phyloP scores from a whole-genome alignment of 2,329 filamentous ascomycete genomes.

The Trichoderma koningiopsis region DNA sequence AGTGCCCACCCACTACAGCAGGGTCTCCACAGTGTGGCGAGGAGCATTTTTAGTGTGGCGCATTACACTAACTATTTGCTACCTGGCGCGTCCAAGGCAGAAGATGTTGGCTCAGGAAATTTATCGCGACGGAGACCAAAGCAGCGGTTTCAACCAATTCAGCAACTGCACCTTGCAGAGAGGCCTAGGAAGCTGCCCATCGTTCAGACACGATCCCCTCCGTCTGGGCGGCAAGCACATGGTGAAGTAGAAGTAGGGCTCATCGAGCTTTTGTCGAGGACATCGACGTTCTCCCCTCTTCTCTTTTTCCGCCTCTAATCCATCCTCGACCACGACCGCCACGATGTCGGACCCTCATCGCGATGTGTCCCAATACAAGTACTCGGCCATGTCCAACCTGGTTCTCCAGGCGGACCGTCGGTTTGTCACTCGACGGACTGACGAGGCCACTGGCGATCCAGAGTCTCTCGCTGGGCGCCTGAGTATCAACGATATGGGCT shows the following conservation, averaged over 20 bases:
- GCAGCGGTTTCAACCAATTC: slow-evolving; percentile 28
- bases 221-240: slow-evolving; percentile 36
- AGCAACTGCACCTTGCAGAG: slow-evolving; percentile 32
- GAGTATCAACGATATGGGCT: slow-evolving; percentile 93
- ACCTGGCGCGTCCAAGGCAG: slow-evolving; percentile 26
- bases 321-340: slow-evolving; percentile 28
- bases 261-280: slow-evolving; percentile 43
- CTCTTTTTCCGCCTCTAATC: slow-evolving; percentile 32
- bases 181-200: slow-evolving; percentile 28
- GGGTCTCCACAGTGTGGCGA: slow-evolving; percentile 27
- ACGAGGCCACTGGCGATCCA: slow-evolving; percentile 95
- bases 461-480: slow-evolving; percentile 95
- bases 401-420: slow-evolving; percentile 99
- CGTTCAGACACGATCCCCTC: slow-evolving; percentile 26
- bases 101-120: slow-evolving; percentile 40
- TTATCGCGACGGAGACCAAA: slow-evolving; percentile 36
- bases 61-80: slow-evolving; percentile 21
- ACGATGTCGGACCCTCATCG: slow-evolving; percentile 74
- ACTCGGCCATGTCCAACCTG: slow-evolving; percentile 99
- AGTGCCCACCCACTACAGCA: not conserved
- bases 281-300: slow-evolving; percentile 38
- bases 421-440: slow-evolving; percentile 87
- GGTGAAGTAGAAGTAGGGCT: slow-evolving; percentile 40
- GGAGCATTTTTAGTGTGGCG: slow-evolving; percentile 11
- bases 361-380: slow-evolving; percentile 96